Percentiles rank a stretch among this genome's conserved stretches.
Conservation (phyloP, 1,284 basidiomycete genomes). For the Neolentinus lepideus region DNA sequence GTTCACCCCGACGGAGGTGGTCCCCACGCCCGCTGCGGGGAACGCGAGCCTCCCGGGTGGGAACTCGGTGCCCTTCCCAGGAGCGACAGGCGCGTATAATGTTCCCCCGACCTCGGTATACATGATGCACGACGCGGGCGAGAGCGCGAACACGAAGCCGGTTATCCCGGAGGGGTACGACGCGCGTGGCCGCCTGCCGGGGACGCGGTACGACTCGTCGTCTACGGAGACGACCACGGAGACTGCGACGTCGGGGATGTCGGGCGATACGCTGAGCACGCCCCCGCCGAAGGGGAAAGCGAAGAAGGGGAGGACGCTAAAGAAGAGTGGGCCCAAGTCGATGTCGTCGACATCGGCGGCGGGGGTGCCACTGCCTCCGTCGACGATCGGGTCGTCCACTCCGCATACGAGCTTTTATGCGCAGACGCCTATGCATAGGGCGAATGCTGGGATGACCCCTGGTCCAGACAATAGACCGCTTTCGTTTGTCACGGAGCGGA, state of each 20-base stretch:
- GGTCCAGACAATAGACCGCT: neutral
- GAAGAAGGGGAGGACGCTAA: neutral
- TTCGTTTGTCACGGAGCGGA: neutral
- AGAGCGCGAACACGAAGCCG: neutral
- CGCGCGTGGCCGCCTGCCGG: neutral
- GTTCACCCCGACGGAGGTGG: neutral
- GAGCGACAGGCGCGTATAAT: neutral
- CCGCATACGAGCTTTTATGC: neutral
- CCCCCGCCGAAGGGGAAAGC: neutral
- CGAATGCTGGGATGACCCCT: neutral
- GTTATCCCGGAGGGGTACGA: neutral
- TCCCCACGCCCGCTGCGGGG: neutral
- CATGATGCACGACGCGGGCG: neutral
- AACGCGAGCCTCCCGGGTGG: neutral
- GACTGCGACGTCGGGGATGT: neutral
- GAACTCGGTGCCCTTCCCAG: neutral
- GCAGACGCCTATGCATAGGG: neutral
- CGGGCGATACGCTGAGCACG: neutral
- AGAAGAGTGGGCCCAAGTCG: neutral
- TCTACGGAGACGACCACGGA: neutral
- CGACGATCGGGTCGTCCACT: neutral
- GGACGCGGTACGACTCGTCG: neutral
- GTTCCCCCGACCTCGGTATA: neutral
- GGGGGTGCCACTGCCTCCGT: neutral
- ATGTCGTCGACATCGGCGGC: neutral